Evolutionary conservation across 805 yeast genomes (phyloP), one percentile per base, ranked within the genome.

Genomic region (Sugiyamaella chiloensis): DNA sequence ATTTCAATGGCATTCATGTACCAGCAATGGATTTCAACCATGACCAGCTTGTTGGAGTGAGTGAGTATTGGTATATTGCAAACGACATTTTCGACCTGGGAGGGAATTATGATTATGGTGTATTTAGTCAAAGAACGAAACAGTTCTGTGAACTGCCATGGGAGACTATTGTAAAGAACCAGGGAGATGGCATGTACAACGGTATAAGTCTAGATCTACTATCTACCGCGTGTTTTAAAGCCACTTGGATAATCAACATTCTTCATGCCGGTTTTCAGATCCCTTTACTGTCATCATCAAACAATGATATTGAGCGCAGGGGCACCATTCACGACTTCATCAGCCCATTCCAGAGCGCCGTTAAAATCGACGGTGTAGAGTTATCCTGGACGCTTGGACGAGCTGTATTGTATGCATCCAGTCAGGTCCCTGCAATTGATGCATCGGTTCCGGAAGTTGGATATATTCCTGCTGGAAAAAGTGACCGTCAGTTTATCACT

Each of bases 1-100:
- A 91, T 26, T 93, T 93, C 64, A 89, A 90, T 65, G 99, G 98
- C 26, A 88, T 88, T 12, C 97, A 91, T 68, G 96, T 89, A 0
- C 99, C 99, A 3, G 78, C 75, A 24, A 79, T 93, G 52, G 88
- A 90, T 67, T 88, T 87, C 60, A 74, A 75, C 11, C 74, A 74
- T 42, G 95, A 88, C 59, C 85, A 80, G 59, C 90, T 93, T 66
- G 85, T 93, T 24, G 99, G 99, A 0, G 83, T 91, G 19, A 87
- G 96, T 5, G 99, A 93, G 66, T 93, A 88, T 68, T 93, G 98
- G 97, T 91, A 93, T 63, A 88, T 97, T 0, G 90, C 96, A 2
- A 86, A 89, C 59, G 98, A 91, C 61, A 79, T 91, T 3, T 90
- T 90, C 63, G 80, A 83, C 32, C 75, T 88, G 69, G 91, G 95